A percentile compares a stretch with the other conserved stretches of the same genome.
phyloP scores from a whole-genome alignment of 257 asterid species.

The Gentiana dahurica region DNA sequence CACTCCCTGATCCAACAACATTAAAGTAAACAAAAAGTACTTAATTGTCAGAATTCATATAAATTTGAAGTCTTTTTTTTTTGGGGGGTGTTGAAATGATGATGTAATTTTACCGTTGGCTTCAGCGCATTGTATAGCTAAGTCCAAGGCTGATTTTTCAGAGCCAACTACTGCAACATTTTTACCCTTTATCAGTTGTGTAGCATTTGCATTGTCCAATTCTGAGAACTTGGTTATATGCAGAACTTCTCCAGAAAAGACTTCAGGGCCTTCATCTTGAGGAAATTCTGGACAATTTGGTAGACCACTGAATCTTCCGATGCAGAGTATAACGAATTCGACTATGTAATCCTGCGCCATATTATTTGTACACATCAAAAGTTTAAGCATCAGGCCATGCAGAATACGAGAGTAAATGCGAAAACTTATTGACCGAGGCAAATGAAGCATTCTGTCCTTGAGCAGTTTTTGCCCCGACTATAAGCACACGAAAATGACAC shows the following conservation, averaged over 20 bases:
- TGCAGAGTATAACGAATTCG: conserved; percentile 49
- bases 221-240: conserved; percentile 50
- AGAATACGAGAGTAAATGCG: no score
- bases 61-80: no score
- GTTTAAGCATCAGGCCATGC: neutral
- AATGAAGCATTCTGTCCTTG: no score
- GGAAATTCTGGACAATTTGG: conserved; percentile 46
- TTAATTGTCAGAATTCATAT: no score
- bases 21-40: no score
- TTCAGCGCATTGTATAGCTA: conserved; percentile 32
- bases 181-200: conserved; percentile 45
- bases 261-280: conserved; percentile 35
- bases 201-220: conserved; percentile 39
- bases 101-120: conserved; percentile 28
- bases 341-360: conserved; percentile 33
- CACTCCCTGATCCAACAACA: conserved; percentile 21
- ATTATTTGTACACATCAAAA: neutral
- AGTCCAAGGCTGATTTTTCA: conserved; percentile 47
- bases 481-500: neutral
- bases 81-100: neutral
- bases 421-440: no score
- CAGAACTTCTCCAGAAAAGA: conserved; percentile 44
- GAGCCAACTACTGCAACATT: conserved; percentile 38
- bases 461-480: neutral
- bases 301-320: conserved; percentile 63